phyloP scores from a whole-genome alignment of 148 eudicot species.

The Simmondsia chinensis region DNA sequence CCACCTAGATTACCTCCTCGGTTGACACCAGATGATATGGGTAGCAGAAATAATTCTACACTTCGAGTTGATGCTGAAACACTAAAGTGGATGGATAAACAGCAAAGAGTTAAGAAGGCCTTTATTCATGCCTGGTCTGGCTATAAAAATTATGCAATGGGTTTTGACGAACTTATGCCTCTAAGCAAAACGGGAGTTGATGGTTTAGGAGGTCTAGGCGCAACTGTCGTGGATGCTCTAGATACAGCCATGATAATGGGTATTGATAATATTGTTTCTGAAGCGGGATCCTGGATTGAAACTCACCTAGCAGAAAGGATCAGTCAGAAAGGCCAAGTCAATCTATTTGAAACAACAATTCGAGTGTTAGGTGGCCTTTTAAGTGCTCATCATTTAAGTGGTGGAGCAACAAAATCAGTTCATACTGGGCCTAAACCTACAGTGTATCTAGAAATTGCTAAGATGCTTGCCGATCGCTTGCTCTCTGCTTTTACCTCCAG shows the following conservation, averaged over 20 bases:
- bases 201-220: constrained; percentile 95
- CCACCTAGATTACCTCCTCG: constrained; percentile 57
- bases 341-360: constrained; percentile 92
- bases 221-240: constrained; percentile 86
- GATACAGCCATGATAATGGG: constrained; percentile 98
- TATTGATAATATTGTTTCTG: constrained; percentile 60
- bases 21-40: constrained; percentile 81
- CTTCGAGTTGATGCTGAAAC: constrained; percentile 19
- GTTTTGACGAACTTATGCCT: constrained; percentile 91
- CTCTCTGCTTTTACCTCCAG: constrained; percentile 80
- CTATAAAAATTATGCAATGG: constrained; percentile 74
- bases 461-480: constrained; percentile 74
- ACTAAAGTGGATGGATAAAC: constrained; percentile 53
- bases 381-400: constrained; percentile 94
- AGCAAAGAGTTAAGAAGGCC: constrained; percentile 61
- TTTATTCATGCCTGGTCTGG: constrained; percentile 97
- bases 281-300: constrained; percentile 96
- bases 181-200: constrained; percentile 66
- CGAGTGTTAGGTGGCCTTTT: constrained; percentile 93
- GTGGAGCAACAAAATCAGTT: constrained; percentile 26
- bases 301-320: constrained; percentile 68
- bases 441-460: constrained; percentile 71
- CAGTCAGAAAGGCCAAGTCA: constrained; percentile 72
- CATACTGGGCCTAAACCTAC: constrained; percentile 57
- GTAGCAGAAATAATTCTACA: constrained; percentile 21